phyloP scores from a whole-genome alignment of 1,139 yeast species.

The Hyphopichia khmerensis region DNA sequence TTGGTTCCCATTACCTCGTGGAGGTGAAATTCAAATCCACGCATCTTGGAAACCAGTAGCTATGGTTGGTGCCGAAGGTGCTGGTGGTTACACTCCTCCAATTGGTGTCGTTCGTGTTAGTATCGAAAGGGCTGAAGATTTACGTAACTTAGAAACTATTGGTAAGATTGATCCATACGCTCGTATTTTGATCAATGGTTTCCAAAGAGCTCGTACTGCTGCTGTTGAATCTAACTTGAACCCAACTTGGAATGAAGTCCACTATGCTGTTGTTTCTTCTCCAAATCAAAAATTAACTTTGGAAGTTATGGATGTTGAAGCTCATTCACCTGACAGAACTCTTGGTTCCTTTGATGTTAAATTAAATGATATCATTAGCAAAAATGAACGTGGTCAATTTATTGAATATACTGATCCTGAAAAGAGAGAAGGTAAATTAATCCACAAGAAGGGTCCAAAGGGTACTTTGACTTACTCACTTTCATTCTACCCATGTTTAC shows the following conservation, averaged over 20 bases:
- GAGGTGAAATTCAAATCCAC: slow-evolving; percentile 71
- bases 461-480: slow-evolving; percentile 73
- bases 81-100: slow-evolving; percentile 85
- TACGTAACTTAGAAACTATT: slow-evolving; percentile 76
- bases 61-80: slow-evolving; percentile 61
- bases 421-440: slow-evolving; percentile 58
- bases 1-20: slow-evolving; percentile 67
- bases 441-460: slow-evolving; percentile 74
- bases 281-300: slow-evolving; percentile 77
- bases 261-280: slow-evolving; percentile 78
- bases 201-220: slow-evolving; percentile 73
- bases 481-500: slow-evolving; percentile 79
- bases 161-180: slow-evolving; percentile 83
- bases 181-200: slow-evolving; percentile 75
- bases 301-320: slow-evolving; percentile 91
- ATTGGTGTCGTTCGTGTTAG: slow-evolving; percentile 85
- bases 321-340: slow-evolving; percentile 73
- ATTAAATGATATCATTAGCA: slow-evolving; percentile 64
- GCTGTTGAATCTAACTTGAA: slow-evolving; percentile 65
- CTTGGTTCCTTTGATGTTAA: slow-evolving; percentile 78
- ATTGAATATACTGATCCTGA: slow-evolving; percentile 58
- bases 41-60: slow-evolving; percentile 88
- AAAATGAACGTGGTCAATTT: slow-evolving; percentile 66
- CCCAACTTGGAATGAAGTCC: slow-evolving; percentile 84
- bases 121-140: slow-evolving; percentile 66